Conservation (phyloP, 2,329 filamentous ascomycete species). For the Arthrobotrys iridis region DNA sequence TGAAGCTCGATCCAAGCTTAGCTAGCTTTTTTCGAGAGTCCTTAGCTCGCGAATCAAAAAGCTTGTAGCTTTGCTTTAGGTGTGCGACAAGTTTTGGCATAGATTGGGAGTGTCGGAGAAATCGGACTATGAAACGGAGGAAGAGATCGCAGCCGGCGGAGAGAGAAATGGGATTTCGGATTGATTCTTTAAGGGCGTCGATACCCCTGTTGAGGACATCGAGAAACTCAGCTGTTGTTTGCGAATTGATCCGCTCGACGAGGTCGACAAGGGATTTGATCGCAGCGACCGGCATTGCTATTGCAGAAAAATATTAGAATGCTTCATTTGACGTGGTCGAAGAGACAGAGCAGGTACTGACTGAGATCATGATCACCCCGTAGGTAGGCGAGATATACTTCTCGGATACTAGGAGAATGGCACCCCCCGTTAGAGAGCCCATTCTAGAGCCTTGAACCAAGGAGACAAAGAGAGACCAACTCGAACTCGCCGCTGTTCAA, state of each 20-base stretch:
- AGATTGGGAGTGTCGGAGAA: slow-evolving; percentile 37
- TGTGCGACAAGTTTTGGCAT: slow-evolving; percentile 61
- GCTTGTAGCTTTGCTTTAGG: slow-evolving; percentile 82
- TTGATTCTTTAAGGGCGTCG: slow-evolving; percentile 76
- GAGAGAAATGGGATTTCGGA: slow-evolving; percentile 88
- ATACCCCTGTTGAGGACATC: slow-evolving; percentile 83
- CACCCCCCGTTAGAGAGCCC: not conserved
- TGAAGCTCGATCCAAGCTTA: slow-evolving; percentile 78
- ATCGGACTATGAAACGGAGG: slow-evolving; percentile 84
- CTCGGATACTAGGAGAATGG: slow-evolving; percentile 17
- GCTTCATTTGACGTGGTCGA: not conserved
- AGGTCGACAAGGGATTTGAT: slow-evolving; percentile 91
- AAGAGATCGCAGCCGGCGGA: slow-evolving; percentile 95
- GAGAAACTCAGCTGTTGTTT: slow-evolving; percentile 93
- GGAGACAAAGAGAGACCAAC: slow-evolving; percentile 7
- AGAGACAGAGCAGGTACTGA: not conserved
- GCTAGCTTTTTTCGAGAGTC: slow-evolving; percentile 86
- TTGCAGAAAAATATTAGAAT: slow-evolving; percentile 57
- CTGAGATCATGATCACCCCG: slow-evolving; percentile 43
- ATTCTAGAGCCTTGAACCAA: not conserved
- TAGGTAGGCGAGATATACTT: slow-evolving; percentile 38
- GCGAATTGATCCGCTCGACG: slow-evolving; percentile 79
- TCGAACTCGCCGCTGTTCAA: slow-evolving; percentile 45
- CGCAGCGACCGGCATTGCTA: slow-evolving; percentile 95
- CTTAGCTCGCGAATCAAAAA: slow-evolving; percentile 89